Evolutionary conservation across 2,329 filamentous ascomycete species (phyloP).

Genomic region (Sordariomycetes sp.): DNA sequence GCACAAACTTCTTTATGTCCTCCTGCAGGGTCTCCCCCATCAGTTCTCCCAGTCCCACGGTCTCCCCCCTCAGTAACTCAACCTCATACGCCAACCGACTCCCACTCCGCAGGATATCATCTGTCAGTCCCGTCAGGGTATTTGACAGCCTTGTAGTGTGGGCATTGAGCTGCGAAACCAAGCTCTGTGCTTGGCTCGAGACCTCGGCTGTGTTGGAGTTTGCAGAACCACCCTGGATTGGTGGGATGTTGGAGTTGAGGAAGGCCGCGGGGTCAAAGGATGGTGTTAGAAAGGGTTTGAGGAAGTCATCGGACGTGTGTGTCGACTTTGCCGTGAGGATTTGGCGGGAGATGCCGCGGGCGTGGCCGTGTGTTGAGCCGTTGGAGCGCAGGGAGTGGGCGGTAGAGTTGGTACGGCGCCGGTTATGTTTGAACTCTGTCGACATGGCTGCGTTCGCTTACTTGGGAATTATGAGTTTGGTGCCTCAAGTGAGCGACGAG

Average conservation of each 20-base stretch:
- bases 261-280: conserved; percentile 79
- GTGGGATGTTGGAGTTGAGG: conserved; percentile 70
- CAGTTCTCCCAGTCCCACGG: conserved; percentile 68
- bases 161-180: conserved; percentile 81
- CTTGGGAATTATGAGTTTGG: too few species aligned
- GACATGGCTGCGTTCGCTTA: too few species aligned
- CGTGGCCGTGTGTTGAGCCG: conserved; percentile 23
- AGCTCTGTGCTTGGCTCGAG: conserved; percentile 69
- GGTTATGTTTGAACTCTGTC: conserved; percentile 19
- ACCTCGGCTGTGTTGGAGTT: conserved; percentile 52
- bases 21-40: conserved; percentile 62
- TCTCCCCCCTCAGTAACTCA: conserved; percentile 83
- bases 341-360: conserved; percentile 25
- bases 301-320: conserved; percentile 62
- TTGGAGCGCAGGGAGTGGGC: conserved; percentile 25
- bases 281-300: conserved; percentile 66
- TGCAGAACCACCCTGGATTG: conserved; percentile 41
- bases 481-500: too few species aligned
- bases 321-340: conserved; percentile 40
- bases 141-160: conserved; percentile 77
- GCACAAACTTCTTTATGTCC: conserved; percentile 67
- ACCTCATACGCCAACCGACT: conserved; percentile 89
- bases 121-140: conserved; percentile 79
- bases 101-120: conserved; percentile 87
- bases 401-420: conserved; percentile 38